Evolutionary conservation across 768 basidiomycete genomes (phyloP), one percentile per base, ranked within the genome.

Genomic region (Mycena haematopus): DNA sequence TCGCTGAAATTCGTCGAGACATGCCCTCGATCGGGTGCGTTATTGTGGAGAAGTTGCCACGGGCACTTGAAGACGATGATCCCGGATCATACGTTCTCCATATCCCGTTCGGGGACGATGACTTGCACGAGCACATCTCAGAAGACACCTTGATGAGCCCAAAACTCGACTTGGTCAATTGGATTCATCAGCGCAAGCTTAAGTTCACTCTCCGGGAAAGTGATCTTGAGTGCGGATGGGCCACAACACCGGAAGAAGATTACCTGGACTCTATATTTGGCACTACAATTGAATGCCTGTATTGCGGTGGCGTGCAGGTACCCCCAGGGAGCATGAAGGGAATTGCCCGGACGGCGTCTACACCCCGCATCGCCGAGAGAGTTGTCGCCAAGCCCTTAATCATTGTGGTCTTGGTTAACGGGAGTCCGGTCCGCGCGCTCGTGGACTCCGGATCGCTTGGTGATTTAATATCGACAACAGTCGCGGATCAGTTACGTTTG

Each of bases 401-500:
- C 29, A 9, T 31, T 4, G 29, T 5, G 29, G 29, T 9, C 9
- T 4, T 31, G 9, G 29, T 31, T 9, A 9, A 31, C 4, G 29
- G 29, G 29, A 9, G 9, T 4, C 6, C 29, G 9, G 29, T 31
- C 29, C 9, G 29, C 9, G 29, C 29, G 9, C 29, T 31, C 29
- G 6, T 31, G 4, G 29, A 31, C 29, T 5, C 29, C 9, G 29
- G 29, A 5, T 31, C 29, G 9, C 4, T 31, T 4, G 9, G 4
- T 4, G 29, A 31, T 31, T 31, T 31, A 4, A 31, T 31, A 4
- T 31, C 29, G 4, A 31, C 29, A 9, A 31, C 6, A 9, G 6
- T 31, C 9, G 29, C 9, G 4, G 29, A 31, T 31, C 29, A 31
- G 29, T 62, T 1, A 3, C 31, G 67, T 14, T n/a, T 74, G 0